Evolutionary conservation across 805 yeast genomes (phyloP).

Genomic region (Saturnispora hagleri): DNA sequence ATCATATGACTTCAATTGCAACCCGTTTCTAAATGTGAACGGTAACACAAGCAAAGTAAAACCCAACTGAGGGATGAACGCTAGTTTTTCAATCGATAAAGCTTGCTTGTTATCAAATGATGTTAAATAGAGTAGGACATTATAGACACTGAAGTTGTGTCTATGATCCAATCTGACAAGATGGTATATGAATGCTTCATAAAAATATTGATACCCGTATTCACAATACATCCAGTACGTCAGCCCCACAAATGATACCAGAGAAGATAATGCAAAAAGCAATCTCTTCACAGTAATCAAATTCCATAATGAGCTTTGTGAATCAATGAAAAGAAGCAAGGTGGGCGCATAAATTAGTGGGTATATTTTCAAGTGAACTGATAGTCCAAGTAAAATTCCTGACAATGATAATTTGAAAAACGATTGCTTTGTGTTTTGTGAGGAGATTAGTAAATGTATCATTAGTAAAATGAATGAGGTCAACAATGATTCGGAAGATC

Average conservation of each 20-base stretch:
- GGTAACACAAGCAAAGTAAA: slow-evolving; percentile 57
- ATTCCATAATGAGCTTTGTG: slow-evolving; percentile 24
- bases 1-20: slow-evolving; percentile 21
- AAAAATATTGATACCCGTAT: slow-evolving; percentile 69
- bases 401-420: slow-evolving; percentile 17
- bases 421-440: slow-evolving; percentile 13
- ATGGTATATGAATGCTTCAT: slow-evolving; percentile 78
- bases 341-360: slow-evolving; percentile 86
- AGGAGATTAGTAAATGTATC: slow-evolving; percentile 37
- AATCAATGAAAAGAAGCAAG: slow-evolving; percentile 33
- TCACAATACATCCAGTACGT: slow-evolving; percentile 52
- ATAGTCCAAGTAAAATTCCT: slow-evolving; percentile 55
- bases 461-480: slow-evolving; percentile 65
- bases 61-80: slow-evolving; percentile 76
- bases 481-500: slow-evolving; percentile 84
- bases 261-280: slow-evolving; percentile 32
- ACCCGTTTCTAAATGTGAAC: slow-evolving; percentile 26
- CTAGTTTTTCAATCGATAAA: slow-evolving; percentile 31
- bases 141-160: slow-evolving; percentile 88
- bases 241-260: slow-evolving; percentile 35
- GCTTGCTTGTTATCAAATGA: slow-evolving; percentile 29
- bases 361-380: slow-evolving; percentile 86
- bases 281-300: slow-evolving; percentile 38
- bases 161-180: slow-evolving; percentile 80
- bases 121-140: slow-evolving; percentile 57